Base-by-base conservation (phyloP, 768 basidiomycete species). In the Leccinellum rugosiceps region DNA sequence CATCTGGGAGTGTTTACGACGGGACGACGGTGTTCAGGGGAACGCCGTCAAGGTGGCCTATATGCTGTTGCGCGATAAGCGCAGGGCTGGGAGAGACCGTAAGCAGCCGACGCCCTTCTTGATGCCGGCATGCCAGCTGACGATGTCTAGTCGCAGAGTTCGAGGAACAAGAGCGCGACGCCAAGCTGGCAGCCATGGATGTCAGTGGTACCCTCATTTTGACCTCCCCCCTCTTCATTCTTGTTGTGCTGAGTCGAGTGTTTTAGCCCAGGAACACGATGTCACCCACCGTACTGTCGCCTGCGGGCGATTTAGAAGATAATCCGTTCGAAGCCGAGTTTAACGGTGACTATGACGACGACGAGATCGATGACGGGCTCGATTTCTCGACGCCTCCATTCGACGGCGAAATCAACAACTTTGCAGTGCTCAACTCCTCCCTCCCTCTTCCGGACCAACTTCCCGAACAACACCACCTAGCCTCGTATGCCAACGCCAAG, bases 21-120 rank as follows among this genome's bases (percentile, higher is more conserved):
- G 85, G 63, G 88, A 94, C 52, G 93, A 95, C 61, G 94, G 91
- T 0, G 79, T 84, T 43, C 86, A 88, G 58, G 92, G 94, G 38
- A 97, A 98, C 69, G 87, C 92, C 53, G 88, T 98, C 69, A 95
- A 97, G 74, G 94, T 99, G 7, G 94, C 96, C 0, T 99, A 98
- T 73, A 86, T 94, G 83, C 78, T 99, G 4, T 78, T 97, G 46
- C 79, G 93, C 56, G 96, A 99, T 68, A 94, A 94, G 76, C 79
- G 86, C 63, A 77, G 94, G 38, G 80, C 90, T 53, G 86, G 93
- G 6, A 83, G 88, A 71, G 92, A 94, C 69, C 75, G 94, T 96
- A 65, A 80, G 93, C 80, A 30, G 19, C 5, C 19, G 28, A 35
- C 13, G 17, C 31, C 7, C 34, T 6, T 55, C 14, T 25, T 49